Percentiles rank a stretch among this genome's conserved stretches.
These are phyloP conservation scores for Aspergillus amoenus DNA, from an alignment of 2,329 filamentous ascomycete genomes.

Conservation along the genomic window DNA sequence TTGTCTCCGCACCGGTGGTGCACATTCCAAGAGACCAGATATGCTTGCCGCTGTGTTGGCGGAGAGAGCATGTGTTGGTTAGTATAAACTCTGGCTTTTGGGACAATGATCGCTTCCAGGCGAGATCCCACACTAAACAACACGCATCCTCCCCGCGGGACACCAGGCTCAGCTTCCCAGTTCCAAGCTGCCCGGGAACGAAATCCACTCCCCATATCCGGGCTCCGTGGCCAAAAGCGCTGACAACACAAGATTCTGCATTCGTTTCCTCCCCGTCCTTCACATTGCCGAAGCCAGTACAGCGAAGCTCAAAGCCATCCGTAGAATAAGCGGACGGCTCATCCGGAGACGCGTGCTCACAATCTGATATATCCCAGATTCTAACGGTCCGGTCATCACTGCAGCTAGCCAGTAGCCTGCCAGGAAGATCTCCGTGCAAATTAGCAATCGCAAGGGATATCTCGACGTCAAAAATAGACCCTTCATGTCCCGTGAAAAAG, in stretches of 20 bases:
- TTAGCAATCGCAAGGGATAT: conserved; percentile 62
- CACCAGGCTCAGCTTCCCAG: conserved; percentile 53
- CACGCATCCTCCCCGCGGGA: conserved; percentile 87
- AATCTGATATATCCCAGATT: conserved; percentile 77
- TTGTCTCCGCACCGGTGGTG: conserved; percentile 30
- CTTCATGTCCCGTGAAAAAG: conserved; percentile 72
- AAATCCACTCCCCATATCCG: conserved; percentile 88
- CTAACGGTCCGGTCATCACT: conserved; percentile 91
- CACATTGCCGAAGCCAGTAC: conserved; percentile 63
- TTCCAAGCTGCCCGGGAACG: conserved; percentile 35
- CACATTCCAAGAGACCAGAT: conserved; percentile 71
- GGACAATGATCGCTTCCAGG: conserved; percentile 30
- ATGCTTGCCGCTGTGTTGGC: conserved; percentile 80
- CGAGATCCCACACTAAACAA: conserved; percentile 68
- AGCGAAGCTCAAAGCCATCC: conserved; percentile 42
- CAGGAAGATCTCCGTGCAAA: conserved; percentile 36
- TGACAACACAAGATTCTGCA: conserved; percentile 58
- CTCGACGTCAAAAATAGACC: conserved; percentile 86
- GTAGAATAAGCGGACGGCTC: conserved; percentile 37
- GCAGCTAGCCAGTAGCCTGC: conserved; percentile 79
- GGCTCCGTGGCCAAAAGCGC: conserved; percentile 81
- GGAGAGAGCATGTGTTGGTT: conserved; percentile 53
- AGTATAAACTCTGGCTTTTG: conserved; percentile 23
- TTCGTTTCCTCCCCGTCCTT: conserved; percentile 32
- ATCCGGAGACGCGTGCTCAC: conserved; percentile 31